Evolutionary conservation across 768 basidiomycete species (phyloP).

Genomic region (Boletus rex-veris): DNA sequence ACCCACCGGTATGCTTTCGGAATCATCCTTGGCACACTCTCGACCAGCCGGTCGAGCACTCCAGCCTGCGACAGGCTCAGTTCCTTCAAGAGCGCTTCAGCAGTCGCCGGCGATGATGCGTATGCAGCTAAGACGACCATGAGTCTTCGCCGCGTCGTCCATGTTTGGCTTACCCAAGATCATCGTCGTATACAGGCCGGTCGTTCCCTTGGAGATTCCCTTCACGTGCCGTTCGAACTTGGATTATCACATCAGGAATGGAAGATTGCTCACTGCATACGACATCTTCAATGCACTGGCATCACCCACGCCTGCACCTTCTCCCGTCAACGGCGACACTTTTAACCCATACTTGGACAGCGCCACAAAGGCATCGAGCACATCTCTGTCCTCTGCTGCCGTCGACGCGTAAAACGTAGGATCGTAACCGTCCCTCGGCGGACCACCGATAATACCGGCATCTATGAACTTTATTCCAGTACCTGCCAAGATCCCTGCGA

Average conservation of each 20-base stretch:
- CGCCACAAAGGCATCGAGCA: conserved; percentile 38
- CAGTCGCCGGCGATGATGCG: conserved; percentile 56
- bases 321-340: conserved; percentile 43
- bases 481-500: conserved; percentile 43
- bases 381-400: conserved; percentile 26
- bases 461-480: conserved; percentile 47
- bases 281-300: conserved; percentile 66
- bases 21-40: conserved; percentile 45
- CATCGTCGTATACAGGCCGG: conserved; percentile 52
- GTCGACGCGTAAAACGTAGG: conserved; percentile 57
- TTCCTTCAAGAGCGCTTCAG: conserved; percentile 52
- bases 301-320: conserved; percentile 49
- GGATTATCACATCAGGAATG: not conserved
- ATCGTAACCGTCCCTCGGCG: conserved; percentile 45
- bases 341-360: conserved; percentile 45
- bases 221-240: conserved; percentile 18
- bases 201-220: conserved; percentile 57
- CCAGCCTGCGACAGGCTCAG: conserved; percentile 44
- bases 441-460: conserved; percentile 54
- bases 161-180: conserved; percentile 41
- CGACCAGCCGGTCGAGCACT: conserved; percentile 39
- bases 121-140: conserved; percentile 42
- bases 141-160: not conserved
- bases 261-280: conserved; percentile 46
- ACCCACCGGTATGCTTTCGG: conserved; percentile 64